Percentiles rank a stretch among this genome's conserved stretches.
Evolutionary conservation across 176 grass and related monocot genomes (phyloP).

Genomic region (Juncus inflexus): DNA sequence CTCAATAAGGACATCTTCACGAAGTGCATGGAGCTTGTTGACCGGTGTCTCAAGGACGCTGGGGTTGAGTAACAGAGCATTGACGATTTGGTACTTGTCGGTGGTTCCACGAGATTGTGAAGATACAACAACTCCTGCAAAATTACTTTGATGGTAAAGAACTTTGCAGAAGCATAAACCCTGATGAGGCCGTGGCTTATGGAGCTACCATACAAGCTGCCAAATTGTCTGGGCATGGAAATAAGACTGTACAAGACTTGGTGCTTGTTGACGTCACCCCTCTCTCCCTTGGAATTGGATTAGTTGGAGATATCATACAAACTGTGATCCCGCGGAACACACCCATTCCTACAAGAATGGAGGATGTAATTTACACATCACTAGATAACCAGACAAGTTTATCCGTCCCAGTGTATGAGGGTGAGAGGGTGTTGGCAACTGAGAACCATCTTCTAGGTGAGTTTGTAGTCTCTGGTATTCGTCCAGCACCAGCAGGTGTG

Average conservation of each 20-base stretch:
- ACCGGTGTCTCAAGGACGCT: constrained; percentile 20
- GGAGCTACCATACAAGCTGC: constrained; percentile 20
- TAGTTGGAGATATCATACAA: constrained; percentile 1
- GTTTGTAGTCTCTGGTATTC: constrained; percentile 8
- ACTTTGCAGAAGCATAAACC: not conserved
- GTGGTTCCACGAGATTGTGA: not conserved
- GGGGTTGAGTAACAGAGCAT: not conserved
- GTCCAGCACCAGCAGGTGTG: constrained; percentile 4
- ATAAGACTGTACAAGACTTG: constrained; percentile 9
- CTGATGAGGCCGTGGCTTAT: constrained; percentile 15
- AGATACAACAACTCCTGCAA: not conserved
- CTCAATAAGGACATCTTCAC: constrained; percentile 12
- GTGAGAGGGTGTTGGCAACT: constrained; percentile 18
- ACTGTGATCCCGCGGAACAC: constrained; percentile 32
- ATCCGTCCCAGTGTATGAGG: constrained; percentile 15
- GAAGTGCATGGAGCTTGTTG: constrained; percentile 24
- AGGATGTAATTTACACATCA: not conserved
- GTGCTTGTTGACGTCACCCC: constrained; percentile 26
- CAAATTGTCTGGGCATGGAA: constrained; percentile 9
- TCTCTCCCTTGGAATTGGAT: constrained; percentile 5
- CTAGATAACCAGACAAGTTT: constrained; percentile 4
- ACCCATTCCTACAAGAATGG: constrained; percentile 51
- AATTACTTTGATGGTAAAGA: constrained; percentile 5
- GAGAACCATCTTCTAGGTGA: constrained; percentile 20
- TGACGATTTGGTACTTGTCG: not conserved